Evolutionary conservation across 1,284 basidiomycete species (phyloP).

Genomic region (Afroboletus lepidellus): DNA sequence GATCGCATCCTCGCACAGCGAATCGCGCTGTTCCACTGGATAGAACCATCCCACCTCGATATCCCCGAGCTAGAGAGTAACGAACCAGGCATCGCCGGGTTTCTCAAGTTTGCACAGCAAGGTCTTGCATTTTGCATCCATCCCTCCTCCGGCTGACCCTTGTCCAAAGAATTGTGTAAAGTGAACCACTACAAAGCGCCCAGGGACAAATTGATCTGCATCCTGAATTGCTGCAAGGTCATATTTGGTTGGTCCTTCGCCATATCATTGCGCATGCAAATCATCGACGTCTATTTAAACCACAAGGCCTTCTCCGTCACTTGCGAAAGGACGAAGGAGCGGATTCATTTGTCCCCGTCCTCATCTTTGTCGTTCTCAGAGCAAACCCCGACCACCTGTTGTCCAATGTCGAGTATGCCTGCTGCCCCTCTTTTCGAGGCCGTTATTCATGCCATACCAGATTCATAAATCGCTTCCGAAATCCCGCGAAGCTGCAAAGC

Average conservation of each 20-base stretch:
- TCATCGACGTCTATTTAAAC: slow-evolving; percentile 3
- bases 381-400: slow-evolving; percentile 92
- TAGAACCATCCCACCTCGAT: slow-evolving; percentile 88
- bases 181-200: slow-evolving; percentile 99
- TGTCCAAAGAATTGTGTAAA: slow-evolving; percentile 77
- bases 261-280: slow-evolving; percentile 11
- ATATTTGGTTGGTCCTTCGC: slow-evolving; percentile 79
- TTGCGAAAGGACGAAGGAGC: slow-evolving; percentile 77
- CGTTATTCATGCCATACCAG: slow-evolving; percentile 38
- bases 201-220: slow-evolving; percentile 96
- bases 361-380: slow-evolving; percentile 93
- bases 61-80: slow-evolving; percentile 49
- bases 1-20: slow-evolving; percentile 90
- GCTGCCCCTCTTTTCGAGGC: not conserved
- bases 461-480: slow-evolving; percentile 94
- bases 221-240: slow-evolving; percentile 98
- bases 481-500: slow-evolving; percentile 85
- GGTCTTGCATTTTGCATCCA: slow-evolving; percentile 42
- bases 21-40: slow-evolving; percentile 90
- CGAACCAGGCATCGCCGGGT: slow-evolving; percentile 68
- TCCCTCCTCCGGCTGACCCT: not conserved
- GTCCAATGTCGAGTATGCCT: slow-evolving; percentile 88
- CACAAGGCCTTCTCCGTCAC: slow-evolving; percentile 84
- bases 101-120: slow-evolving; percentile 92
- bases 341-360: slow-evolving; percentile 91